A percentile compares a stretch with the other conserved stretches of the same genome.
Conservation (phyloP, 148 eudicot species). For the Rhododendron ovatum region DNA sequence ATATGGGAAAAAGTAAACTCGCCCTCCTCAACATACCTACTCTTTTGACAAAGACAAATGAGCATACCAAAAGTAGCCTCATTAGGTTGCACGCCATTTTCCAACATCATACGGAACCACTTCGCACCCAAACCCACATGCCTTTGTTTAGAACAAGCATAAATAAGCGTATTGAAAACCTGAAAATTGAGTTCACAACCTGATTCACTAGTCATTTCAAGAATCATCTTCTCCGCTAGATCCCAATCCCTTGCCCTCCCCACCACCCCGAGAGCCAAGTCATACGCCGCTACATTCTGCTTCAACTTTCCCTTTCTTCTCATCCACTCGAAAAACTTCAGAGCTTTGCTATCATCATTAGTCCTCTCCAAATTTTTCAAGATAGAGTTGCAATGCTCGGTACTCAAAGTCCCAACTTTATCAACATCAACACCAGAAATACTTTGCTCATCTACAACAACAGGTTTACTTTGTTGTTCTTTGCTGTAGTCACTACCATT, state of each 20-base stretch:
- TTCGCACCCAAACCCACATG: slow-evolving; percentile 50
- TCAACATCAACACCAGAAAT: slow-evolving; percentile 20
- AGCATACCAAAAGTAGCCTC: slow-evolving; percentile 95
- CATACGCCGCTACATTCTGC: slow-evolving; percentile 25
- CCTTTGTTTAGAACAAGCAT: slow-evolving; percentile 73
- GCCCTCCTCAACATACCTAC: slow-evolving; percentile 69
- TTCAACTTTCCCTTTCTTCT: slow-evolving; percentile 15
- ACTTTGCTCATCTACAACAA: slow-evolving; percentile 3
- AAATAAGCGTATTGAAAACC: slow-evolving; percentile 78
- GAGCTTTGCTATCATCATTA: neutral
- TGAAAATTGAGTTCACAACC: slow-evolving; percentile 61
- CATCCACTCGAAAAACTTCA: slow-evolving; percentile 50
- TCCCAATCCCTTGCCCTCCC: slow-evolving; percentile 80
- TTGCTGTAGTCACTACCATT: neutral
- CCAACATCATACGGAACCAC: slow-evolving; percentile 82
- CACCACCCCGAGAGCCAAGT: slow-evolving; percentile 63
- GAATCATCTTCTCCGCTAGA: slow-evolving; percentile 53
- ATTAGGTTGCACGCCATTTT: slow-evolving; percentile 63
- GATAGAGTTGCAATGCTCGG: slow-evolving; percentile 46
- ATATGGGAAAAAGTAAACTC: slow-evolving; percentile 64
- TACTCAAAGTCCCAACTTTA: slow-evolving; percentile 35
- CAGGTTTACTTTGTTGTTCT: slow-evolving; percentile 9
- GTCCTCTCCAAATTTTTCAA: slow-evolving; percentile 54
- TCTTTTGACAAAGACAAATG: slow-evolving; percentile 75
- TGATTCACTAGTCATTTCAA: slow-evolving; percentile 58